phyloP scores from a whole-genome alignment of 768 basidiomycete species.

The Plicaturopsis crispa region DNA sequence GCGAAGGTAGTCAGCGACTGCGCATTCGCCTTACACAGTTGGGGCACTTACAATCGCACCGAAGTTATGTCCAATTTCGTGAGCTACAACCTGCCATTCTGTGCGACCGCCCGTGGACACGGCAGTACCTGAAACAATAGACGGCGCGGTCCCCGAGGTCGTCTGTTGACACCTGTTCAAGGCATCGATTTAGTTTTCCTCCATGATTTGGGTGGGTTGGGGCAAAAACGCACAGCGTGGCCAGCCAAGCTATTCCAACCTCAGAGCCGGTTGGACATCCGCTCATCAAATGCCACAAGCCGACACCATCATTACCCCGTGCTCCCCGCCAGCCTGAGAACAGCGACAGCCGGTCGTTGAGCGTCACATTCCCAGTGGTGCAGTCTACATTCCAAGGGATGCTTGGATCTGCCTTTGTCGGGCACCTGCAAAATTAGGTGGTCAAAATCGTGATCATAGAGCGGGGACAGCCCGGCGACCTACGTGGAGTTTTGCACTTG shows the following conservation, averaged over 20 bases:
- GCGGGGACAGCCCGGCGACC: constrained; percentile 10
- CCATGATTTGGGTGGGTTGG: too few species aligned
- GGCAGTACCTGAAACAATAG: constrained; percentile 69
- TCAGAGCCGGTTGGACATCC: constrained; percentile 76
- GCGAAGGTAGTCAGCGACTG: not conserved
- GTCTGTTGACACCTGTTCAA: constrained; percentile 50
- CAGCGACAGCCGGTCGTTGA: constrained; percentile 66
- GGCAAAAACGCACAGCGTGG: constrained; percentile 56
- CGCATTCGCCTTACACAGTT: constrained; percentile 3
- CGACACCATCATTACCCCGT: constrained; percentile 65
- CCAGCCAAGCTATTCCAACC: constrained; percentile 86
- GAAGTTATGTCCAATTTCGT: constrained; percentile 85
- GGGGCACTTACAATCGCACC: constrained; percentile 67
- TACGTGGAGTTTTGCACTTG: constrained; percentile 57
- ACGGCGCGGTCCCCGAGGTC: constrained; percentile 34
- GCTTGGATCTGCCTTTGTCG: constrained; percentile 38
- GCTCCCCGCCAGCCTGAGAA: constrained; percentile 80
- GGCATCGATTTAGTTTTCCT: too few species aligned
- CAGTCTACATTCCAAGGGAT: constrained; percentile 78
- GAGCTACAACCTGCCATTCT: constrained; percentile 79
- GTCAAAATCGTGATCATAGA: constrained; percentile 3
- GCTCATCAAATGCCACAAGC: constrained; percentile 87
- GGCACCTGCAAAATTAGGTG: constrained; percentile 40
- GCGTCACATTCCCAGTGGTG: constrained; percentile 32
- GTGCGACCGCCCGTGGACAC: constrained; percentile 71